Evolutionary conservation across 805 yeast genomes (phyloP), one percentile per base, ranked within the genome.

Genomic region (Teunomyces stri): DNA sequence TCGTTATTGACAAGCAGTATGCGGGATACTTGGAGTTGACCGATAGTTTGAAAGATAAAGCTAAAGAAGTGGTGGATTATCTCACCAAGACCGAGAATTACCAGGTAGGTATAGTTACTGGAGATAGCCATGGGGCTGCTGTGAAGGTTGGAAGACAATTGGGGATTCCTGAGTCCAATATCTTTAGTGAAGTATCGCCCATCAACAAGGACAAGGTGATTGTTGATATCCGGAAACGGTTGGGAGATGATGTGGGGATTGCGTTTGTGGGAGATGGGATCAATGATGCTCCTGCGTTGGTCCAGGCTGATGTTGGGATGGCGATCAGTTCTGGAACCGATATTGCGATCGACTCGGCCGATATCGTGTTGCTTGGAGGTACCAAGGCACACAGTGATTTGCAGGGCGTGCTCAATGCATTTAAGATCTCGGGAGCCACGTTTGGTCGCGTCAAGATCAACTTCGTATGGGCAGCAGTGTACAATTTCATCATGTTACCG

Each of bases 211-310:
- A 88, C 47, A 76, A 76, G 27, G 74, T 89, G 29, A 81, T 94
- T 18, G 67, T 69, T 35, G 72, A 75, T 42, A 68, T 89, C 46
- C 87, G 84, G 58, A 64, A 58, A 12, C 69, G 73, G 13, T 63
- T 60, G 37, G 74, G 74, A 1, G 67, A 67, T 1, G 62, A 68
- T 39, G 68, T 62, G 3, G 65, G 68, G 3, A 85, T 94, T 36
- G 92, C 91, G 5, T 90, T 95, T 74, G 85, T 94, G 18, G 99
- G 99, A 33, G 99, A 94, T 68, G 99, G 99, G 50, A 88, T 94
- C 54, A 94, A 94, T 65, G 99, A 94, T 63, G 96, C 98, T 0
- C 97, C 99, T 0, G 98, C 98, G 0, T 75, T 94, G 46, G 96
- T 89, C 1, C 78, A 85, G 47, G 87, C 97, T 0, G 89, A 90